Evolutionary conservation across 2,329 filamentous ascomycete species (phyloP).

Genomic region (Huntiella omanensis): DNA sequence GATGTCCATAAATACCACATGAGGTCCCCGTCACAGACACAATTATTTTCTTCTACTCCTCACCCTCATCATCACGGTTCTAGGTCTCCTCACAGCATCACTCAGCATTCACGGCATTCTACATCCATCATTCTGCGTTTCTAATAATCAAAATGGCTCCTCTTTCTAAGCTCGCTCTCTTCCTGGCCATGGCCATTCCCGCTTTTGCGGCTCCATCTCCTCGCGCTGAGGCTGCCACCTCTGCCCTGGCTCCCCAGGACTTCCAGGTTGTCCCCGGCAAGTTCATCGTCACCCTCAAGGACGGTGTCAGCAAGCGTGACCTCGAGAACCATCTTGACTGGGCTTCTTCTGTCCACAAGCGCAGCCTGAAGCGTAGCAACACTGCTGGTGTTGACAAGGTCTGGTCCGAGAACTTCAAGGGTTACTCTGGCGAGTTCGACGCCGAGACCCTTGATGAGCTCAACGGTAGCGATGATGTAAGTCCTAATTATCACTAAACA

Average conservation of each 20-base stretch:
- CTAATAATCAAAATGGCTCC: conserved; percentile 2
- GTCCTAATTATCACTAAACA: conserved; percentile 10
- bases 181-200: conserved; percentile 4
- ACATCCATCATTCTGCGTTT: neutral
- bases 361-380: conserved; percentile 17
- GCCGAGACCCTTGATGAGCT: conserved; percentile 23
- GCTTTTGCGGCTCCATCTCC: conserved; percentile 6
- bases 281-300: conserved; percentile 28
- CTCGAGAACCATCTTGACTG: conserved; percentile 19
- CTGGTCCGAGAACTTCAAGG: conserved; percentile 17
- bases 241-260: neutral
- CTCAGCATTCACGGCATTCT: neutral
- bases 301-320: conserved; percentile 16
- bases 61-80: neutral
- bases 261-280: conserved; percentile 16
- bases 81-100: neutral
- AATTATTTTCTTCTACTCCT: no score
- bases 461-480: conserved; percentile 22
- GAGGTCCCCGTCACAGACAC: no score
- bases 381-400: conserved; percentile 18
- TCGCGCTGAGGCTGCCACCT: neutral
- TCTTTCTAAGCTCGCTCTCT: conserved; percentile 4
- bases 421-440: conserved; percentile 26
- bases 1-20: no score
- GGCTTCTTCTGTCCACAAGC: conserved; percentile 18